These are phyloP conservation scores for Cylindrotheca fusiformis DNA, from an alignment of 108 stramenopile species.

Conservation along the genomic window DNA sequence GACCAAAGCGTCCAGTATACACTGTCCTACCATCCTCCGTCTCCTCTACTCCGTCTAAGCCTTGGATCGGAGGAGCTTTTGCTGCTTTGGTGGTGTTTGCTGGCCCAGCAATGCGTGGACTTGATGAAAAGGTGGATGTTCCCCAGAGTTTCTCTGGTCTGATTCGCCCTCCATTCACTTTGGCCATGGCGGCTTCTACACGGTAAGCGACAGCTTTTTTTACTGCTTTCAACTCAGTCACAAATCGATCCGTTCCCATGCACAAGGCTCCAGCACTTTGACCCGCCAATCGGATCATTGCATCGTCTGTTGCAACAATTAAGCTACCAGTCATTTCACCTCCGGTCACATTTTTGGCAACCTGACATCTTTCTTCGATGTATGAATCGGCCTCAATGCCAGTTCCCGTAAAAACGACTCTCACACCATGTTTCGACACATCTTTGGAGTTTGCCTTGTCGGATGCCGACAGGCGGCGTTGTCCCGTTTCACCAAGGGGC, in stretches of 20 bases:
- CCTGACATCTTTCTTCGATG: conserved; percentile 67
- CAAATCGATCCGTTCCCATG: conserved; percentile 71
- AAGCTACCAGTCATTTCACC: conserved; percentile 63
- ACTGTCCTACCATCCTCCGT: conserved; percentile 12
- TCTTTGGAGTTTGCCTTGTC: conserved; percentile 30
- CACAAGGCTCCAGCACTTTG: conserved; percentile 68
- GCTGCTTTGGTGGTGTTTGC: neutral
- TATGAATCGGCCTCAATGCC: conserved; percentile 77
- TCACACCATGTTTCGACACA: conserved; percentile 62
- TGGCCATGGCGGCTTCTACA: conserved; percentile 74
- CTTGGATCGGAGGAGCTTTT: neutral
- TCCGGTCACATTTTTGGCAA: conserved; percentile 69
- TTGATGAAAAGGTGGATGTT: conserved; percentile 7
- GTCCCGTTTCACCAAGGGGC: conserved; percentile 27
- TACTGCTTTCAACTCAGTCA: conserved; percentile 77
- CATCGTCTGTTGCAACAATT: conserved; percentile 78
- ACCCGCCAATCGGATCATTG: conserved; percentile 73
- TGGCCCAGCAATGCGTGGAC: neutral
- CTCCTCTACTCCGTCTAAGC: neutral
- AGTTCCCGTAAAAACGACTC: conserved; percentile 65
- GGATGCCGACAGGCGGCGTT: conserved; percentile 9
- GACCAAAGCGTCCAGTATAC: conserved; percentile 40
- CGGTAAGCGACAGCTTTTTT: conserved; percentile 65
- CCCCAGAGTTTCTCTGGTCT: conserved; percentile 61
- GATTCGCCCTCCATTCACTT: conserved; percentile 58